A percentile compares a stretch with the other conserved stretches of the same genome.
Conservation (phyloP, 768 basidiomycete species). For the Sarcomyxa edulis region DNA sequence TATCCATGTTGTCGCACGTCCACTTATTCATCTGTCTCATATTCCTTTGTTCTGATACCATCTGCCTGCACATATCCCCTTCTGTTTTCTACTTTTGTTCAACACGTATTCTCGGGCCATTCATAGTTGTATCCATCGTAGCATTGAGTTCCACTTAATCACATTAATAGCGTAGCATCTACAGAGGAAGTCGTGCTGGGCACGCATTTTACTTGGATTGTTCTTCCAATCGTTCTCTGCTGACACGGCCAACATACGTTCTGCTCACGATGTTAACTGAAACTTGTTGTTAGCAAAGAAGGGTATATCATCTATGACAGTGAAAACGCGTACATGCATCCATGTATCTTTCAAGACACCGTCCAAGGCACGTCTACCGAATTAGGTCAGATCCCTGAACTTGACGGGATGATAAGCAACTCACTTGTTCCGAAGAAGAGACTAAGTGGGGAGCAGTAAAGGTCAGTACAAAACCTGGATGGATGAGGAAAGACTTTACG, state of each 20-base stretch:
- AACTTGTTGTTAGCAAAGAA: background rate
- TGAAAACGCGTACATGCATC: conserved; percentile 65
- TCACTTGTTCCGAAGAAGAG: conserved; percentile 68
- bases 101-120: no score
- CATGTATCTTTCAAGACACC: conserved; percentile 79
- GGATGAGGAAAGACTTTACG: no score
- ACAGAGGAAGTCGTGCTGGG: no score
- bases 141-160: no score
- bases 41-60: background rate
- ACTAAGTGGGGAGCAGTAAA: no score
- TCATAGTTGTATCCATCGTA: no score
- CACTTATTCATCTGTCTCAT: background rate
- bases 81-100: conserved; percentile 5
- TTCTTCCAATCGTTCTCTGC: conserved; percentile 49
- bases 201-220: no score
- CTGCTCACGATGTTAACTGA: conserved; percentile 78
- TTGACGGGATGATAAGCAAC: no score
- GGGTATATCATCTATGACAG: background rate
- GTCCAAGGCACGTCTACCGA: conserved; percentile 64
- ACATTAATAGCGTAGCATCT: no score
- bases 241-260: conserved; percentile 57
- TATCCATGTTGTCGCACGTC: background rate
- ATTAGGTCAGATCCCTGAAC: no score
- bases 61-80: no score
- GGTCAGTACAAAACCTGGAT: no score